Evolutionary conservation across 2,329 filamentous ascomycete genomes (phyloP).

Genomic region (Diaporthe longicolla): DNA sequence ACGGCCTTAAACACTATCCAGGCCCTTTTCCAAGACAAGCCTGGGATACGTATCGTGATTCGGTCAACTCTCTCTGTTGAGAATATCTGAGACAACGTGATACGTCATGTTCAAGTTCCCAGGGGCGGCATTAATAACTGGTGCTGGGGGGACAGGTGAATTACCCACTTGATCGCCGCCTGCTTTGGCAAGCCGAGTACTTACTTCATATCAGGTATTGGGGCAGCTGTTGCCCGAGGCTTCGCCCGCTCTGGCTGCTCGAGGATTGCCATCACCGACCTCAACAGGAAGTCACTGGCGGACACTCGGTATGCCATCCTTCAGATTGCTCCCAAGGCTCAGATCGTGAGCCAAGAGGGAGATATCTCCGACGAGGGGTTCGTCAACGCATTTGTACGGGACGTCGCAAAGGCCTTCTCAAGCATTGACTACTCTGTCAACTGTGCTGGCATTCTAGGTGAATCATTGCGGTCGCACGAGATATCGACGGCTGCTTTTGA

Average conservation of each 20-base stretch:
- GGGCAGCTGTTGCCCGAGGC: constrained; percentile 64
- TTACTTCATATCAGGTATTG: constrained; percentile 61
- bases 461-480: constrained; percentile 59
- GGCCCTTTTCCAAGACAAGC: neutral
- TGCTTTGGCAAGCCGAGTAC: neutral
- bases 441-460: constrained; percentile 67
- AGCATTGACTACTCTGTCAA: constrained; percentile 70
- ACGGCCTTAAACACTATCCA: neutral
- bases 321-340: constrained; percentile 51
- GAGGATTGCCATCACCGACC: constrained; percentile 68
- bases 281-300: constrained; percentile 58
- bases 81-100: neutral
- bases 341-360: constrained; percentile 55
- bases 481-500: constrained; percentile 65
- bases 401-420: constrained; percentile 53
- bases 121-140: constrained; percentile 58
- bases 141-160: constrained; percentile 62
- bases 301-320: constrained; percentile 53
- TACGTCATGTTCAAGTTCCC: constrained; percentile 34
- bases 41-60: neutral
- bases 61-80: neutral
- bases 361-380: constrained; percentile 64
- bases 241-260: constrained; percentile 66
- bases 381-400: constrained; percentile 54
- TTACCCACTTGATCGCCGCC: neutral